phyloP scores from a whole-genome alignment of 805 yeast genomes.

The Priceomyces medius region DNA sequence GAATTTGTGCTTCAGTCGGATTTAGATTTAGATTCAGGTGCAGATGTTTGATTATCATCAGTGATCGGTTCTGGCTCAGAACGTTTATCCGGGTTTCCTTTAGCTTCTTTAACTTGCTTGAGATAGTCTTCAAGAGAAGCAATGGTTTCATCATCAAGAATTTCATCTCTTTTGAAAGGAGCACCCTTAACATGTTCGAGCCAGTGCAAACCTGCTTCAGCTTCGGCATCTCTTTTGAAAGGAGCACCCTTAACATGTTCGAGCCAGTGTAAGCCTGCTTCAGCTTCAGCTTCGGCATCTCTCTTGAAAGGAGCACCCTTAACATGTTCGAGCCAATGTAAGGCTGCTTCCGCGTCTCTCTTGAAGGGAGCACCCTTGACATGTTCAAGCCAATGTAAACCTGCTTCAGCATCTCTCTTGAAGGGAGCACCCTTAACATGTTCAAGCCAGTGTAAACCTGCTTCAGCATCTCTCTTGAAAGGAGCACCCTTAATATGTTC shows the following conservation, averaged over 20 bases:
- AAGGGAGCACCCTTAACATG: conserved; percentile 14
- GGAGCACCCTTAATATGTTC: conserved; percentile 11
- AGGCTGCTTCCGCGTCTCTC: conserved; percentile 14
- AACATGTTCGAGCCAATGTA: conserved; percentile 8
- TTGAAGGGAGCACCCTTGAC: conserved; percentile 15
- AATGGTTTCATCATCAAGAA: not conserved
- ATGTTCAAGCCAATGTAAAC: conserved; percentile 9
- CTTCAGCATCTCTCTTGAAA: conserved; percentile 21
- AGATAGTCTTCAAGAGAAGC: not conserved
- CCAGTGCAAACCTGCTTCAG: conserved; percentile 13
- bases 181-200: conserved; percentile 9
- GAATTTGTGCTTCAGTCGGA: no score
- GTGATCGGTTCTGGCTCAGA: no score
- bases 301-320: conserved; percentile 18
- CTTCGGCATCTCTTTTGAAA: conserved; percentile 26
- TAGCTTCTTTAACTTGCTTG: not conserved
- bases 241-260: conserved; percentile 11
- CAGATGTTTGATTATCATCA: no score
- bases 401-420: conserved; percentile 15
- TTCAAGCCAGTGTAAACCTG: conserved; percentile 12
- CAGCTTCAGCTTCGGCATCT: conserved; percentile 6
- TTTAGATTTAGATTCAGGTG: no score
- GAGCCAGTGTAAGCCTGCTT: conserved; percentile 8
- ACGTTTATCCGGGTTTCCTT: no score
- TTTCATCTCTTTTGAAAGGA: conserved; percentile 15